These are phyloP conservation scores for Diaporthe sp. DNA, from an alignment of 2,329 filamentous ascomycete species.

Conservation along the genomic window DNA sequence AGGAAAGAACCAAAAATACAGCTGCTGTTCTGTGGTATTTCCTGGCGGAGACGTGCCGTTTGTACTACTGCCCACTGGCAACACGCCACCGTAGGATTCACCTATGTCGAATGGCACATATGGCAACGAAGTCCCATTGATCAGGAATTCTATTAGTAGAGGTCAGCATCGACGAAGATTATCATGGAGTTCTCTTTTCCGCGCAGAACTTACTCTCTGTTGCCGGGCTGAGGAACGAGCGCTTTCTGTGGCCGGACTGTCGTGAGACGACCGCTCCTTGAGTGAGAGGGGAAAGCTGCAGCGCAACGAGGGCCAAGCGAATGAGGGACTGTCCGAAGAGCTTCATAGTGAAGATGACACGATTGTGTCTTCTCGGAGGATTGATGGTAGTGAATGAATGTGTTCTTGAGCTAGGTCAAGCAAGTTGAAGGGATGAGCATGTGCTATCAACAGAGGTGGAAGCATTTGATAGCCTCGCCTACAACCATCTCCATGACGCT, in stretches of 20 bases:
- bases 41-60: background rate
- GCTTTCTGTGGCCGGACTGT: background rate
- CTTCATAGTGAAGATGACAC: background rate
- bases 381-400: background rate
- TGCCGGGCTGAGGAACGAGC: conserved; percentile 2
- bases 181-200: background rate
- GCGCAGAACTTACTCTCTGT: background rate
- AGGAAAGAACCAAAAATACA: conserved; percentile 30
- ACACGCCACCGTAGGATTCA: conserved; percentile 30
- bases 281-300: background rate
- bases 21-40: conserved; percentile 17
- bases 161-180: background rate
- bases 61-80: conserved; percentile 8
- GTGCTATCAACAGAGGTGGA: background rate
- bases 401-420: background rate
- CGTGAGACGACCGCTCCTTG: background rate
- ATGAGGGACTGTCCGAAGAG: background rate
- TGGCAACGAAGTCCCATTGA: conserved; percentile 29
- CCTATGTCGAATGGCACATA: conserved; percentile 34
- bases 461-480: background rate
- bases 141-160: background rate
- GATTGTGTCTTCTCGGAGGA: no score
- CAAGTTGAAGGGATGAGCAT: no score
- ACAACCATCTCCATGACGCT: background rate
- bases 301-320: background rate